These are phyloP conservation scores for Botrytis tulipae DNA, from an alignment of 2,329 filamentous ascomycete genomes.

Conservation along the genomic window DNA sequence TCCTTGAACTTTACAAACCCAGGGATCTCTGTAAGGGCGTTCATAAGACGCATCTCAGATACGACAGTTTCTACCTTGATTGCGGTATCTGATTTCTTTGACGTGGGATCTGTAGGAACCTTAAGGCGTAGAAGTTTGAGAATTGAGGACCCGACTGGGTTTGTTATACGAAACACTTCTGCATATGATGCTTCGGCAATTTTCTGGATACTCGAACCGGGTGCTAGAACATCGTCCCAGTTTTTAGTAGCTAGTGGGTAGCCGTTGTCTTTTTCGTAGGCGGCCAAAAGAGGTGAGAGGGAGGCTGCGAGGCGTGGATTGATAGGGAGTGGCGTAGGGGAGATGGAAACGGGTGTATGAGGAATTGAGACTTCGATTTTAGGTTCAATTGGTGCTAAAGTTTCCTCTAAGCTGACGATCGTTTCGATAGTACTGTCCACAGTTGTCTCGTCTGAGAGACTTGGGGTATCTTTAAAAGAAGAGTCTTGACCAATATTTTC, in stretches of 20 bases:
- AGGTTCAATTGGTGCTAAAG: background rate
- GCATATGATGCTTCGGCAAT: slow-evolving; percentile 67
- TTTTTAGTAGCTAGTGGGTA: slow-evolving; percentile 19
- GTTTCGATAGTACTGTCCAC: background rate
- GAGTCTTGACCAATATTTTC: background rate
- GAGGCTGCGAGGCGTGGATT: slow-evolving; percentile 11
- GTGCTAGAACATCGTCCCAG: slow-evolving; percentile 58
- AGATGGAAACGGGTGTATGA: background rate
- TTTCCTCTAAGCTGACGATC: background rate
- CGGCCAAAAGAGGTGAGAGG: slow-evolving; percentile 28
- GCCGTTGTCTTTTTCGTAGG: slow-evolving; percentile 29
- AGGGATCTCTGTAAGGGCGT: slow-evolving; percentile 61
- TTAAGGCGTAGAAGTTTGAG: slow-evolving; percentile 62
- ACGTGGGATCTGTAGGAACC: slow-evolving; percentile 27
- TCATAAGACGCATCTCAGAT: slow-evolving; percentile 61
- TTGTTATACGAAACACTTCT: slow-evolving; percentile 63
- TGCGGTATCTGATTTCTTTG: slow-evolving; percentile 27
- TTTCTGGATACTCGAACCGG: slow-evolving; percentile 55
- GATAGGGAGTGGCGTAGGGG: background rate
- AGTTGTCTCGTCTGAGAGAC: background rate
- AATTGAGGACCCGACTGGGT: slow-evolving; percentile 59
- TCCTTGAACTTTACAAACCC: slow-evolving; percentile 67
- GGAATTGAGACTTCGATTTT: background rate
- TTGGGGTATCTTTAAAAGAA: background rate
- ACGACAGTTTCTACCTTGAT: slow-evolving; percentile 47